phyloP scores from a whole-genome alignment of 192 early-diverging fungal species.

The Linnemannia zychae region DNA sequence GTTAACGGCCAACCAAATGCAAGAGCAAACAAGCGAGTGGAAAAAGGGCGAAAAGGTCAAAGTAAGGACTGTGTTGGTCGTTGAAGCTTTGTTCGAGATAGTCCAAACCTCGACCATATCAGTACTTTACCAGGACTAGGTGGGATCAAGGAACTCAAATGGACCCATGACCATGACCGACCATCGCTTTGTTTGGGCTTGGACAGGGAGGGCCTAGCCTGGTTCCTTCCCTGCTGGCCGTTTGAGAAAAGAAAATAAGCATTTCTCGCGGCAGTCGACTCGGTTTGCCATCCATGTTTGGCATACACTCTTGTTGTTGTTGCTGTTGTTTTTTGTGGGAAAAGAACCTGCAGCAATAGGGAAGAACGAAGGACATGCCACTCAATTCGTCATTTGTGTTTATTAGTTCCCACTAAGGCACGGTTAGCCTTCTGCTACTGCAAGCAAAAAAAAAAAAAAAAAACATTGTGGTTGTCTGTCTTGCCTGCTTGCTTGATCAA shows the following conservation, averaged over 20 bases:
- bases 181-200: not conserved
- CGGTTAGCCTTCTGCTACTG: not conserved
- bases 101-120: not conserved
- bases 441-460: not conserved
- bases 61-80: not conserved
- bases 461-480: no score
- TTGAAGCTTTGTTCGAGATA: not conserved
- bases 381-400: not conserved
- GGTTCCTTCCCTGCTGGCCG: not conserved
- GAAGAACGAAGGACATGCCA: no score
- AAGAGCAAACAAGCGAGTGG: not conserved
- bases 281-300: not conserved
- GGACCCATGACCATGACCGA: not conserved
- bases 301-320: not conserved
- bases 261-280: no score
- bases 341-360: not conserved
- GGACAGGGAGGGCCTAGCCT: not conserved
- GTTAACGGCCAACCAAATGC: not conserved
- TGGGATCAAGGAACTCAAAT: not conserved
- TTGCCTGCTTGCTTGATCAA: no score
- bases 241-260: not conserved
- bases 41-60: conserved; percentile 7
- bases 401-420: not conserved
- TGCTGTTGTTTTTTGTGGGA: not conserved
- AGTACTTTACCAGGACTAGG: no score